Percentiles rank a stretch among this genome's conserved stretches.
Evolutionary conservation across 148 eudicot species (phyloP).

Genomic region (Fallopia convolvulus): DNA sequence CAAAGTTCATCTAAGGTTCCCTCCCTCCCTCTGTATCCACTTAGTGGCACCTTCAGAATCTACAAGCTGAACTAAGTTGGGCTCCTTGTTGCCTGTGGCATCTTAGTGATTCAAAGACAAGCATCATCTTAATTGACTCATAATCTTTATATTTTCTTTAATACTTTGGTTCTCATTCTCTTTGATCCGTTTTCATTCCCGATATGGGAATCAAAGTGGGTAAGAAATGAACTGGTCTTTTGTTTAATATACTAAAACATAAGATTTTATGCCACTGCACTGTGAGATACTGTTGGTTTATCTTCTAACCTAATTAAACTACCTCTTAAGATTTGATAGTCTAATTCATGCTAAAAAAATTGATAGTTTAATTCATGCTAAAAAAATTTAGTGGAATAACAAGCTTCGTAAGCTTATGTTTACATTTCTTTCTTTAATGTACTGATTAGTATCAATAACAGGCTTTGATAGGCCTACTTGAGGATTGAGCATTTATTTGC

Average conservation of each 20-base stretch:
- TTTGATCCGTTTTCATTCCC: background rate
- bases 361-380: background rate
- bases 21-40: background rate
- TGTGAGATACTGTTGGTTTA: background rate
- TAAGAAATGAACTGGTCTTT: background rate
- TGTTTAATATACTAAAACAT: background rate
- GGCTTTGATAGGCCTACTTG: background rate
- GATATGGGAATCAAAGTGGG: background rate
- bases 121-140: background rate
- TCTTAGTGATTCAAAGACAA: background rate
- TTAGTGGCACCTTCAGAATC: background rate
- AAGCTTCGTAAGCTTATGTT: background rate
- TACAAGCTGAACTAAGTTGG: background rate
- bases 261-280: background rate
- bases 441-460: background rate
- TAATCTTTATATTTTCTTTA: background rate
- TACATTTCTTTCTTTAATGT: background rate
- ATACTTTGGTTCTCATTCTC: background rate
- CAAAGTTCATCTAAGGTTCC: constrained; percentile 41
- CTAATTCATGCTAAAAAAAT: background rate
- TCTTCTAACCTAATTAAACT: background rate
- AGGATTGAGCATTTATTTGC: too few species aligned
- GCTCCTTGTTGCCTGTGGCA: background rate
- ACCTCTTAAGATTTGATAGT: background rate
- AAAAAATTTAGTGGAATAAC: background rate